These are phyloP conservation scores for Phytophthora fragariaefolia DNA, from an alignment of 352 stramenopile species.

Conservation along the genomic window DNA sequence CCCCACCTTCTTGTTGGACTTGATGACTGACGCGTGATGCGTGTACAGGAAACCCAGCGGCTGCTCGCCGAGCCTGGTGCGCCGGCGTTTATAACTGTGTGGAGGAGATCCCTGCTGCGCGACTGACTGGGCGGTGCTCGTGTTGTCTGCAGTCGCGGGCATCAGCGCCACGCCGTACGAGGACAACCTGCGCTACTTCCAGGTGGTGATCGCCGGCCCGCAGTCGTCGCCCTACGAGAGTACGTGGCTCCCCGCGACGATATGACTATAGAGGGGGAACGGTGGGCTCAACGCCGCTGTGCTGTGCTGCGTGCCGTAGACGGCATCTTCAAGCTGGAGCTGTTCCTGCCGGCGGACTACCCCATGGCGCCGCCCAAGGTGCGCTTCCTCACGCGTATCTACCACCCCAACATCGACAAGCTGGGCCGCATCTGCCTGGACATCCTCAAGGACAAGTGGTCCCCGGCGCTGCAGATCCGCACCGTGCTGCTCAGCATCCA, in stretches of 20 bases:
- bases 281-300: too few species aligned
- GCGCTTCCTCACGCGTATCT: slow-evolving; percentile 98
- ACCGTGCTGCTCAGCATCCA: slow-evolving; percentile 98
- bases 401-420: slow-evolving; percentile 99
- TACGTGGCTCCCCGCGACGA: slow-evolving; percentile 41
- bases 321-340: slow-evolving; percentile 95
- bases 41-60: slow-evolving; percentile 92
- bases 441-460: slow-evolving; percentile 99
- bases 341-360: slow-evolving; percentile 98
- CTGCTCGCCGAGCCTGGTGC: slow-evolving; percentile 93
- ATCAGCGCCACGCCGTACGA: slow-evolving; percentile 97
- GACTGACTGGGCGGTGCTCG: background rate
- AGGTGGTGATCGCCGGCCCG: slow-evolving; percentile 97
- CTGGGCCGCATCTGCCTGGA: slow-evolving; percentile 98
- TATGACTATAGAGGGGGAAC: slow-evolving; percentile 17
- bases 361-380: slow-evolving; percentile 98
- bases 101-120: background rate
- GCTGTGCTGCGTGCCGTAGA: slow-evolving; percentile 42
- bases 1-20: background rate
- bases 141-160: slow-evolving; percentile 78
- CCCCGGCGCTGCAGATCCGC: slow-evolving; percentile 97
- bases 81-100: slow-evolving; percentile 9
- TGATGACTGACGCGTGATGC: slow-evolving; percentile 6
- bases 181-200: slow-evolving; percentile 99
- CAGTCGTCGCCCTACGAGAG: slow-evolving; percentile 96